These are phyloP conservation scores for Aegilops speltoides DNA, from an alignment of 176 grass and related monocot species.

Conservation along the genomic window DNA sequence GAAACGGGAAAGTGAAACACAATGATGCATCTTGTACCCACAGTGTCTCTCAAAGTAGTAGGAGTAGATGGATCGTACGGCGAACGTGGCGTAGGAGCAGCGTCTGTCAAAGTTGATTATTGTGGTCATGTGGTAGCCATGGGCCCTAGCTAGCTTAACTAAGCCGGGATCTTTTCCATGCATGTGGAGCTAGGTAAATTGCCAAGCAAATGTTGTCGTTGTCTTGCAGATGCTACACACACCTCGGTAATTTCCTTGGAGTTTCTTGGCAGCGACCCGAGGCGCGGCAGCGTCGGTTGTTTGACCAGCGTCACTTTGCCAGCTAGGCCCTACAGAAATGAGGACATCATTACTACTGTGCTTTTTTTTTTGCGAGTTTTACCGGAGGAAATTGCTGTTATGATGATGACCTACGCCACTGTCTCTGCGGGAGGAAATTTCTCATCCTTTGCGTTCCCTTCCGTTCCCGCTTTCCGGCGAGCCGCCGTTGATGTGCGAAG, in stretches of 20 bases:
- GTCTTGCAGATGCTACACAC: neutral
- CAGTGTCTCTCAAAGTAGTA: too few relatives aligned
- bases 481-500: neutral
- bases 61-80: too few relatives aligned
- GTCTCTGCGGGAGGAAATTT: neutral
- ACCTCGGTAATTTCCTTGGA: conserved; percentile 13
- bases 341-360: too few relatives aligned
- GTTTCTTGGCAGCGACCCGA: conserved; percentile 1
- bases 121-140: too few relatives aligned
- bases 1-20: neutral
- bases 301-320: neutral
- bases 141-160: too few relatives aligned
- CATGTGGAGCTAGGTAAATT: neutral
- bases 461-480: neutral
- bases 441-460: neutral
- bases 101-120: too few relatives aligned
- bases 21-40: neutral
- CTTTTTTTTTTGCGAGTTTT: neutral
- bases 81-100: too few relatives aligned
- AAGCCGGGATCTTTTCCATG: neutral
- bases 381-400: neutral
- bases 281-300: neutral
- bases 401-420: too few relatives aligned
- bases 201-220: conserved; percentile 13
- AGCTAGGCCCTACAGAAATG: neutral